Conservation (phyloP, 2,329 filamentous ascomycete species). For the Aspergillus texensis region DNA sequence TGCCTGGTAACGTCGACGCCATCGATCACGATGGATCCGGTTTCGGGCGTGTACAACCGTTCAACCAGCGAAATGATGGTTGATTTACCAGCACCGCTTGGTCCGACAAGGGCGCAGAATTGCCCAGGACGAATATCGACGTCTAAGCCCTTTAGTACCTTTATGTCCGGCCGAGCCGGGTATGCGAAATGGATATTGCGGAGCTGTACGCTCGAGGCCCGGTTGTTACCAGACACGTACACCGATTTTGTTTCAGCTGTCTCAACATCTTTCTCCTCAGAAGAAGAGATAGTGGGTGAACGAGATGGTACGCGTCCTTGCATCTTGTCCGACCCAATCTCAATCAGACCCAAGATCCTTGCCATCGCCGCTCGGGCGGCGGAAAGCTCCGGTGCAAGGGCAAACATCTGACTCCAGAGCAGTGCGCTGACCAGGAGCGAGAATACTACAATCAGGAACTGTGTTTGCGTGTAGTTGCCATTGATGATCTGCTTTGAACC, state of each 20-base stretch:
- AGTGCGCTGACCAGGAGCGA: constrained; percentile 73
- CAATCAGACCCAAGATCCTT: constrained; percentile 54
- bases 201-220: constrained; percentile 55
- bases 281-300: neutral
- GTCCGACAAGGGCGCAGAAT: constrained; percentile 63
- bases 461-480: constrained; percentile 66
- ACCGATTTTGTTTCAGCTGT: constrained; percentile 22
- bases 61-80: constrained; percentile 63
- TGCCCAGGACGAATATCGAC: constrained; percentile 53
- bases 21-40: constrained; percentile 57
- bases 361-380: constrained; percentile 64
- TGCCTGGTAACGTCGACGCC: constrained; percentile 49
- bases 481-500: constrained; percentile 69
- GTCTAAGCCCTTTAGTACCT: constrained; percentile 59
- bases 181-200: constrained; percentile 67
- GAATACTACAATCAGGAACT: constrained; percentile 74
- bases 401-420: constrained; percentile 73
- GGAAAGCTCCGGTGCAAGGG: constrained; percentile 73
- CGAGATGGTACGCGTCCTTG: constrained; percentile 21
- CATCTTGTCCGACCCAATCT: constrained; percentile 39
- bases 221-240: constrained; percentile 25
- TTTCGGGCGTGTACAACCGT: constrained; percentile 56
- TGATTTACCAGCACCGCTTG: constrained; percentile 68
- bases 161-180: constrained; percentile 62
- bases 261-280: constrained; percentile 29